Conservation (phyloP, 2,329 filamentous ascomycete genomes). For the Talaromyces rugulosus region DNA sequence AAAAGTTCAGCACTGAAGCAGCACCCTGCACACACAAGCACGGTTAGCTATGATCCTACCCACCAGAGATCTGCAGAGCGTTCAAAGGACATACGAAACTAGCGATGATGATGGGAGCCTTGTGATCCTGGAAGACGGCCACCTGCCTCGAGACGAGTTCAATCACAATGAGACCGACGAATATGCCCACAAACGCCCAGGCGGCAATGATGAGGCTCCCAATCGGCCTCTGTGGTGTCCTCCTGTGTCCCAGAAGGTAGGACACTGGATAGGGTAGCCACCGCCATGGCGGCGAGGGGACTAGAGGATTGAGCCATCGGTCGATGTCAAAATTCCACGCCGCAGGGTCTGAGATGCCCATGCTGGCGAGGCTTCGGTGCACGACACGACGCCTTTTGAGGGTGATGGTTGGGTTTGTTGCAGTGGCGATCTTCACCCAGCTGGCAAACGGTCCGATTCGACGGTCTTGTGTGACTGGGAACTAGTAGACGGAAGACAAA, state of each 20-base stretch:
- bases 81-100: slow-evolving; percentile 58
- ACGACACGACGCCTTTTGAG: neutral
- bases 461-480: no score
- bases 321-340: slow-evolving; percentile 68
- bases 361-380: neutral
- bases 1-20: slow-evolving; percentile 71
- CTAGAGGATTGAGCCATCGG: slow-evolving; percentile 64
- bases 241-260: slow-evolving; percentile 64
- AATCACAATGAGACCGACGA: slow-evolving; percentile 58
- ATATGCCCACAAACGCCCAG: slow-evolving; percentile 64
- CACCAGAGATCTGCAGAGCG: neutral
- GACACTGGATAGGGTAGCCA: slow-evolving; percentile 62
- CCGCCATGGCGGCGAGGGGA: slow-evolving; percentile 63
- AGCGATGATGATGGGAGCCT: slow-evolving; percentile 60
- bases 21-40: slow-evolving; percentile 54
- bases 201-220: slow-evolving; percentile 58
- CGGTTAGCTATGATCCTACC: neutral
- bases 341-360: slow-evolving; percentile 19
- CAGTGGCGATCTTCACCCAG: no score
- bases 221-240: slow-evolving; percentile 31
- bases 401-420: neutral
- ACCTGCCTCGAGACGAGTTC: slow-evolving; percentile 54
- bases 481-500: no score
- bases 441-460: no score
- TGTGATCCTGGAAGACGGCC: slow-evolving; percentile 49